These are phyloP conservation scores for Toxicodendron radicans DNA, from an alignment of 345 rosid genomes.

Conservation along the genomic window DNA sequence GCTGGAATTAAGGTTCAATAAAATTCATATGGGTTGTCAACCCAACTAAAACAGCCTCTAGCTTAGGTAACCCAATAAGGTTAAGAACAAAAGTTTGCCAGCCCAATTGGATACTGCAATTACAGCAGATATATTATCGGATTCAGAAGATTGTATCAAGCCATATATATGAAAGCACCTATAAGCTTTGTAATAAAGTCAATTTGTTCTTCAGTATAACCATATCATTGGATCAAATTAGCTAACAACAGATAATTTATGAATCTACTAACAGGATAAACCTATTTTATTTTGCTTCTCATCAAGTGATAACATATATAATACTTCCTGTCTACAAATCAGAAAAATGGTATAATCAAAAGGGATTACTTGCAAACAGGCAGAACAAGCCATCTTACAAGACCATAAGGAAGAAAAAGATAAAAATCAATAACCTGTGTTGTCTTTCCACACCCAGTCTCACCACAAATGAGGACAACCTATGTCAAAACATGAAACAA, in stretches of 20 bases:
- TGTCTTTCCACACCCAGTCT: conserved; percentile 89
- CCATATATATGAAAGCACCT: not conserved
- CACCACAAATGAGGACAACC: conserved; percentile 84
- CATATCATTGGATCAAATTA: not conserved
- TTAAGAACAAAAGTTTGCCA: not conserved
- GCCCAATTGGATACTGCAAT: not conserved
- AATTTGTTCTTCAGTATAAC: not conserved
- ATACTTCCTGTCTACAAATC: not conserved
- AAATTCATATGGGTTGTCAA: not conserved
- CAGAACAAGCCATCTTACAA: conserved; percentile 1
- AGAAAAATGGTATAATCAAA: not conserved
- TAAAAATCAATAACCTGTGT: conserved; percentile 59
- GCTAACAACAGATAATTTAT: conserved; percentile 2
- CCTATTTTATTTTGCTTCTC: conserved; percentile 1
- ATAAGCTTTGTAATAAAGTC: not conserved
- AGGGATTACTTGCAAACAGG: not conserved
- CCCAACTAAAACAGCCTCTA: not conserved
- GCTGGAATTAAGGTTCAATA: not conserved
- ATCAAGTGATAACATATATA: not conserved
- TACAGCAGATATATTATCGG: not conserved
- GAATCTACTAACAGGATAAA: not conserved
- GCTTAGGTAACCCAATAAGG: not conserved
- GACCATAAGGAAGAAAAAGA: conserved; percentile 21
- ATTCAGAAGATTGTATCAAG: not conserved
- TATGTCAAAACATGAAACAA: conserved; percentile 26